Evolutionary conservation across 306 rosid species (phyloP).

Genomic region (Malus sylvestris): DNA sequence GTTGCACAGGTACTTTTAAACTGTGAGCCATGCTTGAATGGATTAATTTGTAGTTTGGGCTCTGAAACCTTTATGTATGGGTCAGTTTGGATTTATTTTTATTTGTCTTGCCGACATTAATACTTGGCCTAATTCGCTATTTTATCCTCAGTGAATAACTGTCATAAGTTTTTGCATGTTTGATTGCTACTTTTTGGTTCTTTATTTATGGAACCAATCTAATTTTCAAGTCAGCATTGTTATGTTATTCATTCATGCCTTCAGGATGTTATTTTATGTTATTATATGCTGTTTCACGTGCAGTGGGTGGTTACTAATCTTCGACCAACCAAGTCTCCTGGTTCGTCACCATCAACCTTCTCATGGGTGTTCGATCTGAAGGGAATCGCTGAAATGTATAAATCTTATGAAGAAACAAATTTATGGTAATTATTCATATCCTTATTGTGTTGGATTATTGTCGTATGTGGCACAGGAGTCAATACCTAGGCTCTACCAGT

Average conservation of each 20-base stretch:
- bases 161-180: neutral
- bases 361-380: constrained; percentile 80
- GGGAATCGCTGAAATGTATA: constrained; percentile 86
- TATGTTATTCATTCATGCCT: neutral
- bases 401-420: constrained; percentile 84
- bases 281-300: constrained; percentile 9
- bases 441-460: neutral
- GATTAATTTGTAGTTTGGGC: neutral
- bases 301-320: constrained; percentile 97
- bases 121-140: neutral
- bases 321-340: constrained; percentile 46
- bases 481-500: neutral
- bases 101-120: neutral
- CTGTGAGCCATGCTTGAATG: neutral
- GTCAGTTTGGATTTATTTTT: neutral
- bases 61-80: neutral
- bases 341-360: constrained; percentile 42
- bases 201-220: neutral
- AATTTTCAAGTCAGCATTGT: neutral
- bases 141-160: neutral
- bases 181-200: neutral
- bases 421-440: constrained; percentile 49
- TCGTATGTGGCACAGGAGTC: neutral
- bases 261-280: neutral
- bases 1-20: constrained; percentile 68